Evolutionary conservation across 768 basidiomycete genomes (phyloP).

Genomic region (Mycena amicta): DNA sequence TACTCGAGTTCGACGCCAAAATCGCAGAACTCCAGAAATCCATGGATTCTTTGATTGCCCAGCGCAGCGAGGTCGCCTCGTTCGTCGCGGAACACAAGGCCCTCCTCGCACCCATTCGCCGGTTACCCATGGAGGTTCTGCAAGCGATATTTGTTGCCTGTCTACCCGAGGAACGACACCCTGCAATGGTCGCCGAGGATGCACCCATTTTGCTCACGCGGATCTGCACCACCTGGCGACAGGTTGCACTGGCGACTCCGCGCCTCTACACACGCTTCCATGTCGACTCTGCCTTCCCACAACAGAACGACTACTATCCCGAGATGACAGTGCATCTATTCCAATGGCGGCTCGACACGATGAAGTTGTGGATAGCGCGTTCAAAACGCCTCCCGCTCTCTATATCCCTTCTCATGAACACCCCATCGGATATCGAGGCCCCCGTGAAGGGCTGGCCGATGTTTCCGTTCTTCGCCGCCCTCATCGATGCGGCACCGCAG

Average conservation of each 20-base stretch:
- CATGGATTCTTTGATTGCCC: background rate
- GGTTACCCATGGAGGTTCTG: slow-evolving; percentile 1
- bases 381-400: background rate
- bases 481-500: background rate
- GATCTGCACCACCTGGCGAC: background rate
- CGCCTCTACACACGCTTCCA: background rate
- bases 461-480: background rate
- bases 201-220: background rate
- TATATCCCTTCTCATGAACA: background rate
- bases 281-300: background rate
- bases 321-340: background rate
- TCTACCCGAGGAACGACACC: background rate
- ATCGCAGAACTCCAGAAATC: background rate
- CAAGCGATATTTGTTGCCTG: slow-evolving; percentile 7
- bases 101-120: slow-evolving; percentile 3
- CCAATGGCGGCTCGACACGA: background rate
- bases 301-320: background rate
- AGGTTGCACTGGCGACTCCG: background rate
- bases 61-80: background rate
- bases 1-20: background rate
- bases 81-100: background rate
- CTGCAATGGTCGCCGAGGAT: background rate
- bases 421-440: background rate
- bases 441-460: background rate
- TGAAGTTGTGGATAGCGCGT: background rate